These are phyloP conservation scores for Mycena pura DNA, from an alignment of 768 basidiomycete genomes.

Conservation along the genomic window DNA sequence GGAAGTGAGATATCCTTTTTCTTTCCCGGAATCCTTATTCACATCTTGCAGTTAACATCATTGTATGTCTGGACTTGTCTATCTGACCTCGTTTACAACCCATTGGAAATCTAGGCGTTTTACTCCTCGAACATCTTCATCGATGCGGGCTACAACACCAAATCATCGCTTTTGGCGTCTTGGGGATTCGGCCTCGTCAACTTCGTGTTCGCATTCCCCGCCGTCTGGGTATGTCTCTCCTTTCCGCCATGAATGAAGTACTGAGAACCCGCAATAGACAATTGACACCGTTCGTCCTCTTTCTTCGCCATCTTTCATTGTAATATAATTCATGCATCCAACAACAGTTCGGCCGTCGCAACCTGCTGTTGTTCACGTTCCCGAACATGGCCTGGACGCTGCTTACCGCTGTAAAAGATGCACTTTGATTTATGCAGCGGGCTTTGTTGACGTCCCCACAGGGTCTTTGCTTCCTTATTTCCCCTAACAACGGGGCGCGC, in stretches of 20 bases:
- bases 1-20: not conserved
- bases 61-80: not conserved
- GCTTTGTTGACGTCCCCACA: no score
- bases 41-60: slow-evolving; percentile 1
- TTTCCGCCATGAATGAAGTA: slow-evolving; percentile 24
- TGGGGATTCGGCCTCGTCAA: slow-evolving; percentile 74
- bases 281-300: slow-evolving; percentile 52
- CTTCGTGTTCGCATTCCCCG: slow-evolving; percentile 71
- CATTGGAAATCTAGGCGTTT: slow-evolving; percentile 63
- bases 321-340: slow-evolving; percentile 30
- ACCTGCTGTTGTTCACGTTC: slow-evolving; percentile 78
- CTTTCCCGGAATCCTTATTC: not conserved
- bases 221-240: slow-evolving; percentile 55
- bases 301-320: not conserved
- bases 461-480: slow-evolving; percentile 73
- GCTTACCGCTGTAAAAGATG: slow-evolving; percentile 54
- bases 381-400: slow-evolving; percentile 82
- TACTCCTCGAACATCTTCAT: slow-evolving; percentile 82
- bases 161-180: slow-evolving; percentile 66
- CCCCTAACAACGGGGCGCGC: slow-evolving; percentile 39
- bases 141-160: slow-evolving; percentile 58
- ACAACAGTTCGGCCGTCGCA: slow-evolving; percentile 68
- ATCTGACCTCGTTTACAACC: not conserved
- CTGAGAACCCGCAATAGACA: slow-evolving; percentile 50
- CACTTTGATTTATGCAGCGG: no score